Base-by-base conservation (phyloP, 1,284 basidiomycete genomes). In the Psilocybe mexicana region DNA sequence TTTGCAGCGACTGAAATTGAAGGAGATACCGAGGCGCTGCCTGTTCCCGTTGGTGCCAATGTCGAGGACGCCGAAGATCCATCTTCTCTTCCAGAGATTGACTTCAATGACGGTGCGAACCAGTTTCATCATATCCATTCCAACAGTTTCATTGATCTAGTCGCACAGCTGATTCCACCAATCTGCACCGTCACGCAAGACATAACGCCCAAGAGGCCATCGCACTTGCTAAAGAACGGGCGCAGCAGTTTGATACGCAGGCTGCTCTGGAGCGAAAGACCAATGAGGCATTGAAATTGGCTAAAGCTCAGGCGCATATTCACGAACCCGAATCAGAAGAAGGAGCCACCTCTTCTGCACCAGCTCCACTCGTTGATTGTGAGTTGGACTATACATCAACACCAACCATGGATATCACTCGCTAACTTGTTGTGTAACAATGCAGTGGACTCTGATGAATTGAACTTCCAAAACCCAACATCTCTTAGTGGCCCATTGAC, bases 401-500 rank as follows among this genome's bases (percentile, higher is more conserved):
- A 24, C 54, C 18, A 25, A 47, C 7, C 45, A 61, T 7, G 58
- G 53, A n/a, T 33, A 25, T 18, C 18, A 18, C 53, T 38, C 2
- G 12, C 14, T 53, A n/a, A 43, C 43, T 43, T 8, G 36, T 18
- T 18, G 18, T 18, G 18, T 18, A 18, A 18, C 18, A 18, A 47
- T 58, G 3, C 65, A 94, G 93, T 96, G 66, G 94, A 96, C 71
- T 92, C 92, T 42, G 96, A 99, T 69, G 96, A 99, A 72, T 86
- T 99, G 56, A 98, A 99, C 76, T 99, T 99, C 87, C 94, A 98
- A 76, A 99, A 99, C 70, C 97, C 97, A 1, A 93, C 94, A 2
- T 93, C 94, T n/a, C 79, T 97, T 67, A 91, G 84, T 55, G 94
- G 94, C 38, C 87, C 90, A 35, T 77, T 96, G 68, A 92, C 89